These are phyloP conservation scores for Aristolochia fimbriata DNA, from an alignment of 164 flowering plant genomes.

Conservation along the genomic window DNA sequence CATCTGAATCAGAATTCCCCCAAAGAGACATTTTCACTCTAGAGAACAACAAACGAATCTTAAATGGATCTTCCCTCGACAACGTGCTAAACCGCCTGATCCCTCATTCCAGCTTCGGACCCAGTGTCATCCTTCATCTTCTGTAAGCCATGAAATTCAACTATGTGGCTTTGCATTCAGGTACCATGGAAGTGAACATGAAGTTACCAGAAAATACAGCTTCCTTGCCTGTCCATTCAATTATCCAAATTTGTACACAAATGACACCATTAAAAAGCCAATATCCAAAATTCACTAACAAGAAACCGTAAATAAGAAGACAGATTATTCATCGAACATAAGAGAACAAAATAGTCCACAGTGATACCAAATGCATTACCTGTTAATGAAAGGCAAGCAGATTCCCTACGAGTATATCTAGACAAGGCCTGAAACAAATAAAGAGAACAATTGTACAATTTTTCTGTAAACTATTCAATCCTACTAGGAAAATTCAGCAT, in stretches of 20 bases:
- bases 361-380: constrained; percentile 25
- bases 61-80: no score
- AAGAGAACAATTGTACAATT: not conserved
- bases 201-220: constrained; percentile 87
- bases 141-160: no score
- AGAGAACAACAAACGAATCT: no score
- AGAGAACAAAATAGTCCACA: not conserved
- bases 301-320: not conserved
- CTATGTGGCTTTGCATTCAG: no score
- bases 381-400: constrained; percentile 60
- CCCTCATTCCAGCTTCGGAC: no score
- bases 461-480: no score
- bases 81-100: no score
- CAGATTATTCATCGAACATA: not conserved
- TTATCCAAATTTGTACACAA: not conserved
- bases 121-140: no score
- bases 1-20: no score
- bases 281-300: not conserved
- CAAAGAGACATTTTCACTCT: no score
- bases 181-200: constrained; percentile 56
- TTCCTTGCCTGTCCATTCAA: constrained; percentile 53
- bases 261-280: not conserved
- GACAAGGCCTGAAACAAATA: constrained; percentile 66
- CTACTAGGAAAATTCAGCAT: no score
- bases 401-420: constrained; percentile 74